Evolutionary conservation across 805 yeast species (phyloP).

Genomic region (Vanderwaltozyma polyspora): DNA sequence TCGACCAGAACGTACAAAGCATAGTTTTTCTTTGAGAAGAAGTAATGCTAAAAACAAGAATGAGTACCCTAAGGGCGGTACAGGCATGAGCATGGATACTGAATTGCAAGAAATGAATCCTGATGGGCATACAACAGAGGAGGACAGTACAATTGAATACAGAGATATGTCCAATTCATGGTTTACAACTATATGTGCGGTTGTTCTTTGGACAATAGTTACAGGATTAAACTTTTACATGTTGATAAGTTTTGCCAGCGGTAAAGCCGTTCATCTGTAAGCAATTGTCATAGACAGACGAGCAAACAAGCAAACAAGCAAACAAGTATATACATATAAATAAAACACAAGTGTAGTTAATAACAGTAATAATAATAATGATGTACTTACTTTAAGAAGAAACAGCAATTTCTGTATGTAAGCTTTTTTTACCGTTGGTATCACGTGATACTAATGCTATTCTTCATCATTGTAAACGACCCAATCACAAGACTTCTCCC

Average conservation of each 20-base stretch:
- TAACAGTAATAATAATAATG: too few relatives aligned
- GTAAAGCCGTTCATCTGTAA: slow-evolving; percentile 31
- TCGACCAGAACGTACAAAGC: slow-evolving; percentile 8
- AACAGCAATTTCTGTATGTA: not conserved
- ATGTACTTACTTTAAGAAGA: not conserved
- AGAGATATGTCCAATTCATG: slow-evolving; percentile 35
- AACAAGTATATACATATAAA: not conserved
- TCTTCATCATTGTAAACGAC: too few relatives aligned
- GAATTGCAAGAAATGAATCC: slow-evolving; percentile 1
- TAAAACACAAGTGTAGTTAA: not conserved
- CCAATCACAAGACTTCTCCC: too few relatives aligned
- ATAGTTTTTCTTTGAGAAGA: not conserved
- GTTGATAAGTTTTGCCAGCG: slow-evolving; percentile 37
- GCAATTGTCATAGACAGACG: not conserved
- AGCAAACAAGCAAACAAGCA: too few relatives aligned
- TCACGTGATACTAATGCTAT: too few relatives aligned
- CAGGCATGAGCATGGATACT: too few relatives aligned
- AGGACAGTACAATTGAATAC: slow-evolving; percentile 9
- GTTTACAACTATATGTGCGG: slow-evolving; percentile 40
- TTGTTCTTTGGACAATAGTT: slow-evolving; percentile 58
- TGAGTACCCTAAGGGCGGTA: too few relatives aligned
- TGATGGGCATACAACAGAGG: not conserved
- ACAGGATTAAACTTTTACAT: slow-evolving; percentile 58
- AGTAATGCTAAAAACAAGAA: not conserved
- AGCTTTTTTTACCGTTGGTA: too few relatives aligned